Conservation (phyloP, 805 yeast genomes). For the Yarrowia hollandica region DNA sequence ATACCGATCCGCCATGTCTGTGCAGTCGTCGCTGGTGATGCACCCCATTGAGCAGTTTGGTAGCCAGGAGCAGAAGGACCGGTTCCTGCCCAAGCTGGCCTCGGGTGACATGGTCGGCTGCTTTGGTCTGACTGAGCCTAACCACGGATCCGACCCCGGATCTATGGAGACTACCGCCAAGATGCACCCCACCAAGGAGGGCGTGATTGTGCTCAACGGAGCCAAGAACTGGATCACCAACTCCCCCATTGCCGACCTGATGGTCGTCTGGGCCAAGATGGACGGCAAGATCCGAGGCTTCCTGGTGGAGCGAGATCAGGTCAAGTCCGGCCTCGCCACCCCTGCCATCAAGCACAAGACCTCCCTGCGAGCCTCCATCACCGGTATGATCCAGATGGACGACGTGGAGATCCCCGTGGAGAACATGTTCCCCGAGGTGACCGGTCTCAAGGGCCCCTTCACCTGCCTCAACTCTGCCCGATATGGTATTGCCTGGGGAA, state of each 20-base stretch:
- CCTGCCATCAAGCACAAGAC: constrained; percentile 46
- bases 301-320: constrained; percentile 44
- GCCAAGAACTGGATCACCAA: constrained; percentile 50
- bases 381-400: constrained; percentile 49
- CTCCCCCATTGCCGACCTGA: constrained; percentile 49
- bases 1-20: constrained; percentile 48
- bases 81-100: constrained; percentile 45
- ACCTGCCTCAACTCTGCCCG: constrained; percentile 48
- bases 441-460: constrained; percentile 49
- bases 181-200: constrained; percentile 46
- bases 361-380: constrained; percentile 46
- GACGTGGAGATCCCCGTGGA: constrained; percentile 48
- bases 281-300: constrained; percentile 48
- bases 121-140: constrained; percentile 66
- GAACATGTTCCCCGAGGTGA: constrained; percentile 44
- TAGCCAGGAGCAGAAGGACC: constrained; percentile 45
- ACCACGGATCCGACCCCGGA: constrained; percentile 61
- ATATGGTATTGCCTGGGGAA: constrained; percentile 49
- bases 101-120: constrained; percentile 53
- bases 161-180: constrained; percentile 57
- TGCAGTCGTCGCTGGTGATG: constrained; percentile 50
- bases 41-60: constrained; percentile 47
- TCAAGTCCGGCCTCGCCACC: constrained; percentile 41
- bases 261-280: constrained; percentile 48
- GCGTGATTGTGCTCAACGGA: constrained; percentile 45